Percentiles rank a stretch among this genome's conserved stretches.
Conservation (phyloP, 768 basidiomycete species). For the Mycena amicta region DNA sequence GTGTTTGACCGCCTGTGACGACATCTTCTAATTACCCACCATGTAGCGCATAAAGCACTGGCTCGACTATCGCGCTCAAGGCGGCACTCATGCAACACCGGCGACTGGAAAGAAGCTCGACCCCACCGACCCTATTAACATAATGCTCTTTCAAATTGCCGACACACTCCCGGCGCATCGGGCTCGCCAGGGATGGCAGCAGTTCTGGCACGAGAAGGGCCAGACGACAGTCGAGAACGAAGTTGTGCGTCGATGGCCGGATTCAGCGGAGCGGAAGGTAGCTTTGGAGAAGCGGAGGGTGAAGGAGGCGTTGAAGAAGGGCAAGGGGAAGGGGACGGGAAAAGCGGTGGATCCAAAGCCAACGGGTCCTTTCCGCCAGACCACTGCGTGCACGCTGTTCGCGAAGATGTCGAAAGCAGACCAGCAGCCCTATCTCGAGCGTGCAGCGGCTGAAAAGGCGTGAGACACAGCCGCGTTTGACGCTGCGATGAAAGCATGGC, state of each 20-base stretch:
- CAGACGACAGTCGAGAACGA: not conserved
- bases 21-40: not conserved
- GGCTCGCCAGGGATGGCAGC: no score
- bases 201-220: not conserved
- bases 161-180: no score
- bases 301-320: not conserved
- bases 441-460: not conserved
- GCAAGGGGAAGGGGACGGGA: no score
- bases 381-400: not conserved
- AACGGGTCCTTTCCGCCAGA: not conserved
- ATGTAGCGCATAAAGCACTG: no score
- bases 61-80: no score
- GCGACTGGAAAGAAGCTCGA: not conserved
- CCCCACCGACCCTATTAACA: no score
- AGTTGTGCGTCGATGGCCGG: not conserved
- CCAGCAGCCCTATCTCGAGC: not conserved
- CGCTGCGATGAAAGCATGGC: not conserved
- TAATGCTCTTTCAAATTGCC: no score
- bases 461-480: not conserved
- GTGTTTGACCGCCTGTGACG: not conserved
- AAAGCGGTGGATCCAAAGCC: not conserved
- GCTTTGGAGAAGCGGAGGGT: not conserved
- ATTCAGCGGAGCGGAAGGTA: not conserved
- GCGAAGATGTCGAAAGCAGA: not conserved
- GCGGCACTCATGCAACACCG: not conserved